Evolutionary conservation across 495 filamentous ascomycete species (phyloP).

Genomic region (Peziza echinospora): DNA sequence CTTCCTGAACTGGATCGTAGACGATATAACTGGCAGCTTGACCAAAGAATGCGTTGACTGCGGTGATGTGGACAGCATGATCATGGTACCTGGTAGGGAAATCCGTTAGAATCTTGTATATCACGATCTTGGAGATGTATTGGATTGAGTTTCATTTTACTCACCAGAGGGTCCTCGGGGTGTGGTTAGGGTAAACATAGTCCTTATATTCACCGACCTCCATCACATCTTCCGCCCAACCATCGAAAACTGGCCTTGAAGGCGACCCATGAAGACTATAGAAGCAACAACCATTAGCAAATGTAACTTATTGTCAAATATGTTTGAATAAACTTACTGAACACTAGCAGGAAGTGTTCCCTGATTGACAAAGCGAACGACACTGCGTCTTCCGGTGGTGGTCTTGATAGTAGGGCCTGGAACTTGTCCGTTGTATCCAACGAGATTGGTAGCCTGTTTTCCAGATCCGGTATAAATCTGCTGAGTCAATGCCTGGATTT

Average conservation of each 20-base stretch:
- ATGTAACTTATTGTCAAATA: neutral
- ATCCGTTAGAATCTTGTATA: neutral
- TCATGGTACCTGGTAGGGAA: constrained; percentile 25
- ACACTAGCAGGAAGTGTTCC: constrained; percentile 7
- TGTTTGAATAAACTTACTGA: constrained; percentile 3
- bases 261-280: constrained; percentile 8
- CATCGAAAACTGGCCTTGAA: constrained; percentile 9
- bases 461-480: constrained; percentile 29
- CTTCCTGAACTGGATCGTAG: constrained; percentile 26
- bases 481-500: constrained; percentile 25
- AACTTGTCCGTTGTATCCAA: constrained; percentile 31
- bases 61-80: constrained; percentile 26
- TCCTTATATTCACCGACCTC: constrained; percentile 32
- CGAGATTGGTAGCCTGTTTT: constrained; percentile 23
- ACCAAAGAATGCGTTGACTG: constrained; percentile 32
- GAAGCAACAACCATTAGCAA: neutral
- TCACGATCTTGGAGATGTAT: neutral
- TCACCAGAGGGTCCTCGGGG: constrained; percentile 30
- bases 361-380: constrained; percentile 33
- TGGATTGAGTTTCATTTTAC: no score
- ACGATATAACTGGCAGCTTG: constrained; percentile 28
- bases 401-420: constrained; percentile 30
- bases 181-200: constrained; percentile 37
- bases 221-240: constrained; percentile 33
- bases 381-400: constrained; percentile 22